Conservation (phyloP, 805 yeast genomes). For the Grigorovia humatica region DNA sequence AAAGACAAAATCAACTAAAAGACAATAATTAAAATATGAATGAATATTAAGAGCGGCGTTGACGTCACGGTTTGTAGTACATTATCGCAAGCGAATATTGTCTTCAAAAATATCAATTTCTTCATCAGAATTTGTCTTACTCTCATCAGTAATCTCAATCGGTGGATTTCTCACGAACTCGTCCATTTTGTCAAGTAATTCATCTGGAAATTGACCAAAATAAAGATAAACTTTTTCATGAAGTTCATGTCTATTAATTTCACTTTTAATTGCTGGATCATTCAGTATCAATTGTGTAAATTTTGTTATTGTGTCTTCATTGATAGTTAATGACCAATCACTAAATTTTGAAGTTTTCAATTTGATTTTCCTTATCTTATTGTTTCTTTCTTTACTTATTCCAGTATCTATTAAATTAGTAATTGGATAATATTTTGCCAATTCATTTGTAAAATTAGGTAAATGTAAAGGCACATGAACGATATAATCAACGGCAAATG, state of each 20-base stretch:
- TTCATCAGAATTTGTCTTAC: neutral
- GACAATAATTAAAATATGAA: too few species aligned
- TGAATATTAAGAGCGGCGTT: too few species aligned
- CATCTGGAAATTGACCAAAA: slow-evolving; percentile 20
- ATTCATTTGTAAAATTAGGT: slow-evolving; percentile 52
- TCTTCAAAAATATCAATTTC: slow-evolving; percentile 2
- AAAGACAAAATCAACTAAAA: too few species aligned
- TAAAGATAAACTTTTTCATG: slow-evolving; percentile 16
- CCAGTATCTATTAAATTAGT: neutral
- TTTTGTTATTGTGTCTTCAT: slow-evolving; percentile 20
- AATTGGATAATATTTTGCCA: slow-evolving; percentile 57
- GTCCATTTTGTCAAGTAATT: slow-evolving; percentile 7
- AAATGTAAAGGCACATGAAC: slow-evolving; percentile 63
- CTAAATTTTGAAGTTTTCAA: neutral
- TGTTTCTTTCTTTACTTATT: neutral
- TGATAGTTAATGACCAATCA: slow-evolving; percentile 3
- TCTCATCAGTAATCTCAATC: neutral
- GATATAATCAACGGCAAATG: slow-evolving; percentile 64
- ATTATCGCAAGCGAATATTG: neutral
- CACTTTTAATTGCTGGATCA: slow-evolving; percentile 18
- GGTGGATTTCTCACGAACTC: neutral
- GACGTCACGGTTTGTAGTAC: too few species aligned
- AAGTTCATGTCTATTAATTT: slow-evolving; percentile 13
- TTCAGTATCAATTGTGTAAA: slow-evolving; percentile 16
- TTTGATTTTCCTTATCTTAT: neutral